phyloP scores from a whole-genome alignment of 2,329 filamentous ascomycete genomes.

The Pseudogymnoascus verrucosus region DNA sequence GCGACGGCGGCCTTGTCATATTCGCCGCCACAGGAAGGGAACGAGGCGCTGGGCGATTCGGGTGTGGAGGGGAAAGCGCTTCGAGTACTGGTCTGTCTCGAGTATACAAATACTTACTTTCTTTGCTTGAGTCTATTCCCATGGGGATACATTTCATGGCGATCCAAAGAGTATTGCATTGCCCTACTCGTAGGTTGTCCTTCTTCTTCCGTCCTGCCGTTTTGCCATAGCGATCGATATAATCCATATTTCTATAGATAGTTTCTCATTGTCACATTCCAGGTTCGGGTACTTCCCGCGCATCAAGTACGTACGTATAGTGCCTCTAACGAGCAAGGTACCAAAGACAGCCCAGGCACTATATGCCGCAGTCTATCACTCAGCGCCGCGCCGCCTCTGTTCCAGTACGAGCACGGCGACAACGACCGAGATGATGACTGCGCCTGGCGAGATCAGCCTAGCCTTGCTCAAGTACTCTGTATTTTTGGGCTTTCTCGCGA shows the following conservation, averaged over 20 bases:
- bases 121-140: neutral
- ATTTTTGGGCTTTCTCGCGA: neutral
- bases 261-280: slow-evolving; percentile 3
- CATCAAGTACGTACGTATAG: neutral
- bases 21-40: slow-evolving; percentile 5
- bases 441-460: slow-evolving; percentile 5
- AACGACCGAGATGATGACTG: neutral
- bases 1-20: slow-evolving; percentile 6
- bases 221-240: neutral
- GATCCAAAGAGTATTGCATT: neutral
- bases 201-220: neutral
- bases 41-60: neutral
- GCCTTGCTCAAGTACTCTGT: neutral
- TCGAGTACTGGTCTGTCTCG: neutral
- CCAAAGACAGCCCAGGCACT: neutral
- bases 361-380: slow-evolving; percentile 6
- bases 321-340: neutral
- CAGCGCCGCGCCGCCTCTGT: neutral
- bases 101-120: neutral
- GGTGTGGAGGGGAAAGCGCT: slow-evolving; percentile 7
- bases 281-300: neutral
- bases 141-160: neutral
- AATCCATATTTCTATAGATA: neutral
- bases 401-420: neutral
- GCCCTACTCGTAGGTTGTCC: neutral